These are phyloP conservation scores for Populus ilicifolia DNA, from an alignment of 345 rosid species.

Conservation along the genomic window DNA sequence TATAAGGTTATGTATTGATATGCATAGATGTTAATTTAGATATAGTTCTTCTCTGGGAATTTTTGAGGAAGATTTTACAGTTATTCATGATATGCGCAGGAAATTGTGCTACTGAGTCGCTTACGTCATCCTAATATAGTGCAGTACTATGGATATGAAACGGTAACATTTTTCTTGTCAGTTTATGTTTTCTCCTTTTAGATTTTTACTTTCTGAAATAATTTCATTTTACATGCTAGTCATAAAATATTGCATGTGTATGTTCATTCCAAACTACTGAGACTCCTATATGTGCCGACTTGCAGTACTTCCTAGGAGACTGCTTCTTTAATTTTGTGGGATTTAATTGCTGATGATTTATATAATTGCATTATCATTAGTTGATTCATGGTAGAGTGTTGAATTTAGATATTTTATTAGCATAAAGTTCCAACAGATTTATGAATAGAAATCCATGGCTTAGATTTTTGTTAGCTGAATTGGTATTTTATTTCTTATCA, in stretches of 20 bases:
- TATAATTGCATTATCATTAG: not conserved
- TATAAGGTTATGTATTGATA: not conserved
- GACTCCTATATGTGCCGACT: not conserved
- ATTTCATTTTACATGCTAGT: not conserved
- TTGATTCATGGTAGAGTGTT: not conserved
- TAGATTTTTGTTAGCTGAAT: not conserved
- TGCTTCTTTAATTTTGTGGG: not conserved
- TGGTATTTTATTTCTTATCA: constrained; percentile 19
- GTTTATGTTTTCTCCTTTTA: not conserved
- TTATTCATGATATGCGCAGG: constrained; percentile 34
- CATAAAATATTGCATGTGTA: not conserved
- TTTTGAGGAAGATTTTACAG: not conserved
- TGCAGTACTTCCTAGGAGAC: not conserved
- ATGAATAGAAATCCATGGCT: not conserved
- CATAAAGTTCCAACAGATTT: not conserved
- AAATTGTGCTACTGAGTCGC: constrained; percentile 60
- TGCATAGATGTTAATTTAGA: not conserved
- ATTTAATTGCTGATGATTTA: not conserved
- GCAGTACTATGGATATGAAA: constrained; percentile 69
- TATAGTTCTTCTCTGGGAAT: not conserved
- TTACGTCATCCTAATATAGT: constrained; percentile 71
- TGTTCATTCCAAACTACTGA: not conserved
- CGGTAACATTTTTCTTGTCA: constrained; percentile 22
- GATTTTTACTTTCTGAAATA: not conserved
- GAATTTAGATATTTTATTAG: not conserved